Evolutionary conservation across 208 protist species (phyloP).

Genomic region (Leishmania mexicana): DNA sequence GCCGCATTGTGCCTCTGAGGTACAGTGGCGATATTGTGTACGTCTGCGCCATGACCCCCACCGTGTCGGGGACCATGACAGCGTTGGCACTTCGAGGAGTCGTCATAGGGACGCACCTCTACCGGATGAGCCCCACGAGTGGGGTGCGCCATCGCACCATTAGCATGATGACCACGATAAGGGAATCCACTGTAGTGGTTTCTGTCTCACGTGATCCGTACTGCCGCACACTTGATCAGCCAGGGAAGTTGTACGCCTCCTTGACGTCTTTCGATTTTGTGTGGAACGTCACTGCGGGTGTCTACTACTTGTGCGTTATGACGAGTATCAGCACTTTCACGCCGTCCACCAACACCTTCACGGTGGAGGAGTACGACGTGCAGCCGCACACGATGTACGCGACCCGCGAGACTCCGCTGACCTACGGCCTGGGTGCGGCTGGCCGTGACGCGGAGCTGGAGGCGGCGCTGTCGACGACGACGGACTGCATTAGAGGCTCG

Average conservation of each 20-base stretch:
- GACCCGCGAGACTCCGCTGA: neutral
- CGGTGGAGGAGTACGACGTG: conserved; percentile 18
- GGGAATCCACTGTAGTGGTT: neutral
- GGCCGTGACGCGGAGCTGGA: neutral
- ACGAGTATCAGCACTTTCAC: neutral
- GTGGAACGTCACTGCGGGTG: neutral
- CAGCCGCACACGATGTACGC: conserved; percentile 14
- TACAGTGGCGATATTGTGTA: neutral
- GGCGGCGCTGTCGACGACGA: conserved; percentile 1
- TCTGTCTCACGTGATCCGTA: neutral
- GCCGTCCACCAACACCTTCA: conserved; percentile 3
- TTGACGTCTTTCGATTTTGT: neutral
- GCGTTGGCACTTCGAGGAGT: neutral
- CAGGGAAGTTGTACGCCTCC: neutral
- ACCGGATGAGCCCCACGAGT: neutral
- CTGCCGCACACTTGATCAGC: neutral
- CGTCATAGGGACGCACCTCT: neutral
- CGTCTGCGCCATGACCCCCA: conserved; percentile 3
- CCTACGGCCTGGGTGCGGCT: neutral
- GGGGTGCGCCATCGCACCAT: conserved; percentile 15
- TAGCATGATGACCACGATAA: neutral
- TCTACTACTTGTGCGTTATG: neutral
- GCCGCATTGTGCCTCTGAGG: neutral
- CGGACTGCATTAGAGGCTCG: neutral
- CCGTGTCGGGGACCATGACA: conserved; percentile 1